Evolutionary conservation across 2,329 filamentous ascomycete genomes (phyloP).

Genomic region (Aspergillus texensis): DNA sequence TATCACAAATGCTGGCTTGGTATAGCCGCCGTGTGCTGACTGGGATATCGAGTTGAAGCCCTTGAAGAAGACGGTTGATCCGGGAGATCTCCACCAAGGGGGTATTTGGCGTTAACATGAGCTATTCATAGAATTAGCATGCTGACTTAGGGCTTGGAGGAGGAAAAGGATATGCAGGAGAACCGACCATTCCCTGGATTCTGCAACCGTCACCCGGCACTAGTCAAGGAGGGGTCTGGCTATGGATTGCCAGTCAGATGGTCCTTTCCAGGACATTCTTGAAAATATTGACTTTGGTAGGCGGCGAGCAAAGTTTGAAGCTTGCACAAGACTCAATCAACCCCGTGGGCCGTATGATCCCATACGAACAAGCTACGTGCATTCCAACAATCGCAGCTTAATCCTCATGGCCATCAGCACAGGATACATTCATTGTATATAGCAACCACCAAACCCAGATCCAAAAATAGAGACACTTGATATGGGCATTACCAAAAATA

Average conservation of each 20-base stretch:
- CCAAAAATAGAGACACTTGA: not conserved
- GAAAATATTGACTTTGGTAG: not conserved
- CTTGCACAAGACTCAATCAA: not conserved
- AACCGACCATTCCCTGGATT: not conserved
- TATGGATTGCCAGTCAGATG: not conserved
- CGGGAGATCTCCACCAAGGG: not conserved
- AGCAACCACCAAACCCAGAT: not conserved
- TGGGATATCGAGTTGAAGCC: not conserved
- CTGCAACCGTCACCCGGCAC: not conserved
- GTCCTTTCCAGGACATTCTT: not conserved
- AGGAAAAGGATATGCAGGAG: not conserved
- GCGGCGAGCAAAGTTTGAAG: not conserved
- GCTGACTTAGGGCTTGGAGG: not conserved
- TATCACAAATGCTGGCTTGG: not conserved
- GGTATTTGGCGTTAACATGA: not conserved
- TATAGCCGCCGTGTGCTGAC: not conserved
- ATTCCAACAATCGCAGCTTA: not conserved
- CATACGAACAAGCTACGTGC: not conserved
- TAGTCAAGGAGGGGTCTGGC: not conserved
- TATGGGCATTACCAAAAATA: conserved; percentile 4
- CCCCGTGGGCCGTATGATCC: not conserved
- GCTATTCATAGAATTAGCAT: conserved; percentile 4
- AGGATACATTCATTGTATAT: not conserved
- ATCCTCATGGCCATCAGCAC: not conserved
- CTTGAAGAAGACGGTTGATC: not conserved